These are phyloP conservation scores for Hygrophoropsis aurantiaca DNA, from an alignment of 768 basidiomycete species.

Conservation along the genomic window DNA sequence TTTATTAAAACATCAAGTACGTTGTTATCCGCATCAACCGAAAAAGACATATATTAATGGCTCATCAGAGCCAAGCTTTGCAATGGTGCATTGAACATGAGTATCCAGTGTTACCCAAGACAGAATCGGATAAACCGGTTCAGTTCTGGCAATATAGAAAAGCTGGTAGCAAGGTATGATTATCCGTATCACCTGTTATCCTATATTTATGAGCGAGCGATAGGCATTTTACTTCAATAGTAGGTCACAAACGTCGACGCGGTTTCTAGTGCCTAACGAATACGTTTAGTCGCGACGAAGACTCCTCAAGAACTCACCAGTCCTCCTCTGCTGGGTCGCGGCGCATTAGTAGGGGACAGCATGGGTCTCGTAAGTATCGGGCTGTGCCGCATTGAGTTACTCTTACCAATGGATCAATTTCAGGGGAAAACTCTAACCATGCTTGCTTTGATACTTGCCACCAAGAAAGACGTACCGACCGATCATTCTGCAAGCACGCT, in stretches of 20 bases:
- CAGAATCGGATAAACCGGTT: constrained; percentile 67
- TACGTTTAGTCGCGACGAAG: constrained; percentile 68
- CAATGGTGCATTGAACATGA: constrained; percentile 85
- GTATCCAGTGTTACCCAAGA: constrained; percentile 71
- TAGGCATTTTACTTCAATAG: constrained; percentile 71
- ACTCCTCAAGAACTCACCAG: constrained; percentile 59
- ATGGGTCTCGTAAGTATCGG: constrained; percentile 68
- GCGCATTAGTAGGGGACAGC: constrained; percentile 87
- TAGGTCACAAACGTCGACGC: constrained; percentile 27
- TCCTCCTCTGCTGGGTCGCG: constrained; percentile 68
- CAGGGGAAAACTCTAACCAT: constrained; percentile 92
- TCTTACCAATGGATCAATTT: constrained; percentile 6
- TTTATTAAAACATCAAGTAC: constrained; percentile 80
- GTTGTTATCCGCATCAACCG: constrained; percentile 1
- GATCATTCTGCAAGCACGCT: constrained; percentile 70
- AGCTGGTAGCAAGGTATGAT: constrained; percentile 50
- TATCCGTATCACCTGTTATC: background rate
- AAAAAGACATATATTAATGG: background rate
- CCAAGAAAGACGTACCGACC: constrained; percentile 58
- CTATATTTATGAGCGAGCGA: background rate
- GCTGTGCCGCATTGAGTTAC: background rate
- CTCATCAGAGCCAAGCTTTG: constrained; percentile 69
- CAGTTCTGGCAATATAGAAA: constrained; percentile 87
- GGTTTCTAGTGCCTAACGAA: constrained; percentile 3
- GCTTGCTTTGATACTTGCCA: constrained; percentile 77